Percentiles rank a stretch among this genome's conserved stretches.
These are phyloP conservation scores for Capronia epimyces DNA, from an alignment of 2,329 filamentous ascomycete species.

Conservation along the genomic window DNA sequence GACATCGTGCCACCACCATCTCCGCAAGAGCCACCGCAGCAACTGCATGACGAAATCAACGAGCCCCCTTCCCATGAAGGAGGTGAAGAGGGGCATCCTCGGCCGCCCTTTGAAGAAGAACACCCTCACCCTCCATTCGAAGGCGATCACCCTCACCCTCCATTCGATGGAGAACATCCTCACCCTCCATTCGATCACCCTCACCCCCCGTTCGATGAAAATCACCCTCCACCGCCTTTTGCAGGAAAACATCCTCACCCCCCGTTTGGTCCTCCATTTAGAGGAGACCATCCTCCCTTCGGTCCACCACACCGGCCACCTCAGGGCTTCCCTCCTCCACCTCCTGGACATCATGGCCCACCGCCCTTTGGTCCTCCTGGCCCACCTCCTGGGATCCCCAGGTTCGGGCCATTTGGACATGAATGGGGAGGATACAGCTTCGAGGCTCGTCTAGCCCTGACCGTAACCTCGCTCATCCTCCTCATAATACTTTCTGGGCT, in stretches of 20 bases:
- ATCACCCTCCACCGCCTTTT: neutral
- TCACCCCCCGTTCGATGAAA: neutral
- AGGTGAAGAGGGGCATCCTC: neutral
- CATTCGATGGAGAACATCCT: neutral
- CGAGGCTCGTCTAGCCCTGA: conserved; percentile 9
- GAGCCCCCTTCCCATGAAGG: neutral
- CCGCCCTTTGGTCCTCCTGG: conserved; percentile 3
- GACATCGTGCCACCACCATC: neutral
- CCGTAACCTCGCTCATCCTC: conserved; percentile 37
- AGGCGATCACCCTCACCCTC: neutral
- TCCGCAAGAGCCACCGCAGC: neutral
- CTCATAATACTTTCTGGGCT: conserved; percentile 40
- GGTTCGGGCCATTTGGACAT: neutral
- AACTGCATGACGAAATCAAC: neutral
- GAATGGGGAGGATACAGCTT: neutral
- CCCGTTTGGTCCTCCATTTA: neutral
- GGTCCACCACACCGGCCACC: conserved; percentile 2
- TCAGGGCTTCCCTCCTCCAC: neutral
- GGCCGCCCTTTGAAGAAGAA: neutral
- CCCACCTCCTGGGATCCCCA: neutral
- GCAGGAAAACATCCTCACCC: conserved; percentile 3
- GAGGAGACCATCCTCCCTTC: neutral
- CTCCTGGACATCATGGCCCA: conserved; percentile 10
- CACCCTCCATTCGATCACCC: neutral
- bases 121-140: neutral